Evolutionary conservation across 1,284 basidiomycete genomes (phyloP), one percentile per base, ranked within the genome.

Genomic region (Sanguinoderma infundibulare): DNA sequence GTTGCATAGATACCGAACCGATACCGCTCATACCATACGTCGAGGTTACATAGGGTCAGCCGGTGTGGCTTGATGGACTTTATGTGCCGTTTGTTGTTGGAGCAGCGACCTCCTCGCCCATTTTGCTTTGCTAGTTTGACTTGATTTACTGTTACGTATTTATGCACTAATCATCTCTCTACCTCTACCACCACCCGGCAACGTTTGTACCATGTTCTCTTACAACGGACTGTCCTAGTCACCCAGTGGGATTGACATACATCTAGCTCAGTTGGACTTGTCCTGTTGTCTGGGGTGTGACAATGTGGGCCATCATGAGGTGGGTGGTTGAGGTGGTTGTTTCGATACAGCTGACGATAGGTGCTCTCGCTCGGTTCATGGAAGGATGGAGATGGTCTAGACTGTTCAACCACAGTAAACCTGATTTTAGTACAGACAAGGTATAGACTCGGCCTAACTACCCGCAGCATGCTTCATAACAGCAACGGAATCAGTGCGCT

Each of bases 121-220:
- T 6, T 39, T 49, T n/a, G 46, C 46, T 49, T 35, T 36, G 49
- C 10, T 28, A 15, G 46, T 30, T 28, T 24, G 44, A 14, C 10
- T 53, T 57, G 50, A 35, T 60, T 49, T 63, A 60, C 44, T 53
- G 65, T 58, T 59, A 59, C 57, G 53, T 64, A 66, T 66, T 66
- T 66, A 66, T 63, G 61, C 54, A 34, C 58, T 66, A 66, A 66
- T 66, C 55, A 30, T 28, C 39, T 15, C 14, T 46, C 42, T 28
- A 46, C 15, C 24, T 14, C 24, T 46, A 26, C 20, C 12, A 7
- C 49, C n/a, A 51, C 28, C 8, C 44, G 14, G 14, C 46, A n/a
- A 17, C 28, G 49, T 28, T 54, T 64, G 65, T 66, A 64, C 56
- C 53, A 63, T 46, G 35, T 54, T 56, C 14, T 52, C 49, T 40